Base-by-base conservation (phyloP, 371 early-diverging fungal genomes). In the Mucor velutinosus region DNA sequence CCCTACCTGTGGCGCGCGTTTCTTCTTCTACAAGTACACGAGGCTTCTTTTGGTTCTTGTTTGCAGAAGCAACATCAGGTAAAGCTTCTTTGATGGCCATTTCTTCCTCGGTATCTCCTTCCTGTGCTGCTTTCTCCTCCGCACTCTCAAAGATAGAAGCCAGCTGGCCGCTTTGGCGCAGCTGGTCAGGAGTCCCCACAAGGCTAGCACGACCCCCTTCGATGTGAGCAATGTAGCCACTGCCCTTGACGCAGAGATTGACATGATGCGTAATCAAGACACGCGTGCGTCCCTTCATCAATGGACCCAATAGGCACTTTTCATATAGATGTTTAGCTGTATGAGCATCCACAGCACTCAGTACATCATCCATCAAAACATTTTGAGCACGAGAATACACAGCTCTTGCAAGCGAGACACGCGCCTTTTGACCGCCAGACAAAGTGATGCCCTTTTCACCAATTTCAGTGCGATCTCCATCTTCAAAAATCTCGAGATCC, bases 361-460 rank as follows among this genome's bases (percentile, higher is more conserved):
- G 77, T 65, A 90, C 89, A 77, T 94, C 94, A 74, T 94, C 94
- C 65, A 94, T 66, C 39, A 94, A 74, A 49, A 94, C 80, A 41
- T 81, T 85, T 17, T 88, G 87, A 17, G 90, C 85, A 58, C 85
- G 78, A 51, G 90, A 88, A 69, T 93, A 93, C 10, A 93, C 90
- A 3, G 94, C 92, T 29, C 94, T 86, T 21, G 95, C 94, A 56
- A 93, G 81, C 5, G 90, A 83, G 29, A 94, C 72, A 61, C 79
- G 84, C 73, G 92, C 93, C 76, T 90, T 89, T 74, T 94, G 93
- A 1, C 96, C 96, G 45, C 97, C 97, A 58, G 93, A 93, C 7
- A 96, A 76, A 5, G 92, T 93, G 30, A 95, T 87, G 14, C 95
- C 97, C 62, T 90, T 88, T 77, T 95, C 96, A 55, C 96, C 97